A percentile compares a stretch with the other conserved stretches of the same genome.
phyloP scores from a whole-genome alignment of 2,329 filamentous ascomycete species.

The Fonsecaea pedrosoi region DNA sequence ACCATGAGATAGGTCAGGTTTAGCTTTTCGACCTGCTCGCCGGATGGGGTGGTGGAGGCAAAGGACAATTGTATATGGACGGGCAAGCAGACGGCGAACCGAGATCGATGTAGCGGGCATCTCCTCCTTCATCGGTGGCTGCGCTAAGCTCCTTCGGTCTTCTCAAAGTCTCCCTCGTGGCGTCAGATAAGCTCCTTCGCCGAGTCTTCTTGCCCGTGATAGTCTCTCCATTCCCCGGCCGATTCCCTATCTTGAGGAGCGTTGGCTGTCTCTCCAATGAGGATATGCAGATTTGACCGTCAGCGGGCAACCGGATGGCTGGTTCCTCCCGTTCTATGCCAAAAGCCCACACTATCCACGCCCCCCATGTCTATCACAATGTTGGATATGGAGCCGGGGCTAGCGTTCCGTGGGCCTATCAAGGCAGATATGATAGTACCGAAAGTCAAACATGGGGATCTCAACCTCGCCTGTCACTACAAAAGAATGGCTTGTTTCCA shows the following conservation, averaged over 20 bases:
- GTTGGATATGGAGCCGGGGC: slow-evolving; percentile 6
- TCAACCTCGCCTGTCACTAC: slow-evolving; percentile 4
- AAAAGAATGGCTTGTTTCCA: slow-evolving; percentile 15
- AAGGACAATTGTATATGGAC: background rate
- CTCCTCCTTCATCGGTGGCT: background rate
- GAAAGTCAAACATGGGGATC: background rate
- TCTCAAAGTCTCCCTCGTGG: background rate
- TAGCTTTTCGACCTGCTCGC: background rate
- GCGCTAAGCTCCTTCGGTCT: background rate
- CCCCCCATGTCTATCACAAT: slow-evolving; percentile 12
- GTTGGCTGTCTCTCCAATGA: slow-evolving; percentile 6
- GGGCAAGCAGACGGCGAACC: slow-evolving; percentile 13
- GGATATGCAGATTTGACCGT: background rate
- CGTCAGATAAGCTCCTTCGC: slow-evolving; percentile 16
- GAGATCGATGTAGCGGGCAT: background rate
- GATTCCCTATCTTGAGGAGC: slow-evolving; percentile 15
- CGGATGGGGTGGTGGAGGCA: background rate
- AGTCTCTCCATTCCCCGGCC: background rate
- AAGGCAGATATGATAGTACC: slow-evolving; percentile 12
- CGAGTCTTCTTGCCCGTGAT: slow-evolving; percentile 16
- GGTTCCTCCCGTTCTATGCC: background rate
- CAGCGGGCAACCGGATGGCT: slow-evolving; percentile 7
- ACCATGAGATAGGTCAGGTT: slow-evolving; percentile 1
- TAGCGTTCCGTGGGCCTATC: slow-evolving; percentile 8
- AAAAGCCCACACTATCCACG: slow-evolving; percentile 5